These are phyloP conservation scores for Ophiostoma quercus DNA, from an alignment of 2,329 filamentous ascomycete species.

Conservation along the genomic window DNA sequence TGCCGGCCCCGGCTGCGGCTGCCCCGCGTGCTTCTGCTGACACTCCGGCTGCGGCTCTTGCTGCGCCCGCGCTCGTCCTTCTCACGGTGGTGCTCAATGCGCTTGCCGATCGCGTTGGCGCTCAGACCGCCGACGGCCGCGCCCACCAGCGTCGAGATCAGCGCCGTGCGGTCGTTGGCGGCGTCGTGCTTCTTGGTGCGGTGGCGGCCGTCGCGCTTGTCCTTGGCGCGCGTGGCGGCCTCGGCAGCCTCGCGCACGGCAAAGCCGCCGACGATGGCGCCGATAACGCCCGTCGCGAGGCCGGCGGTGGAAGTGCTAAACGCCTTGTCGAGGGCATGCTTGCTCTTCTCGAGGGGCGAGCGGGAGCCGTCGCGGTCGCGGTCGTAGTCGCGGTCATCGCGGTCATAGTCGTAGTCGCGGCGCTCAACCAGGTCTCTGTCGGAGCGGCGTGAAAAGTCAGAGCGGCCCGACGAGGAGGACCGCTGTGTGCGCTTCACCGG, in stretches of 20 bases:
- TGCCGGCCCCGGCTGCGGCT: slow-evolving; percentile 23
- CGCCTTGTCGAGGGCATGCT: slow-evolving; percentile 40
- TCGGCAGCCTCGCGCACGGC: slow-evolving; percentile 42
- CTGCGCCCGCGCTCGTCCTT: slow-evolving; percentile 28
- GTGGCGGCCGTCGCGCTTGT: slow-evolving; percentile 29
- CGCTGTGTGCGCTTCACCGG: slow-evolving; percentile 31
- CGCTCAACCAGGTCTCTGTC: background rate
- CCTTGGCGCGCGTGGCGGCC: slow-evolving; percentile 32
- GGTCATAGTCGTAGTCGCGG: no score
- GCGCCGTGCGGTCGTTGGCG: slow-evolving; percentile 28
- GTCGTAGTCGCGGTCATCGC: background rate
- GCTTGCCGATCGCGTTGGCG: slow-evolving; percentile 47
- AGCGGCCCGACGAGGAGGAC: slow-evolving; percentile 27
- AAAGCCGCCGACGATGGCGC: slow-evolving; percentile 50
- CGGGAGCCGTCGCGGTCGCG: slow-evolving; percentile 23
- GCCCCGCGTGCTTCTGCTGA: slow-evolving; percentile 18
- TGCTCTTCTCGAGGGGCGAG: slow-evolving; percentile 40
- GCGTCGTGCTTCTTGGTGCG: slow-evolving; percentile 26
- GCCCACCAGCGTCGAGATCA: slow-evolving; percentile 49
- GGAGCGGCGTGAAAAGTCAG: slow-evolving; percentile 17
- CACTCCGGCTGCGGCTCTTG: slow-evolving; percentile 24
- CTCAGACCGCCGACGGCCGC: slow-evolving; percentile 52
- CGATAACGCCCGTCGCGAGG: slow-evolving; percentile 48
- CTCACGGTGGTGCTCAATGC: slow-evolving; percentile 38
- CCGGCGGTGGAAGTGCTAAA: slow-evolving; percentile 48